A percentile compares a stretch with the other conserved stretches of the same genome.
Conservation (phyloP, 805 yeast genomes). For the Isabelozyma pseudorhagii region DNA sequence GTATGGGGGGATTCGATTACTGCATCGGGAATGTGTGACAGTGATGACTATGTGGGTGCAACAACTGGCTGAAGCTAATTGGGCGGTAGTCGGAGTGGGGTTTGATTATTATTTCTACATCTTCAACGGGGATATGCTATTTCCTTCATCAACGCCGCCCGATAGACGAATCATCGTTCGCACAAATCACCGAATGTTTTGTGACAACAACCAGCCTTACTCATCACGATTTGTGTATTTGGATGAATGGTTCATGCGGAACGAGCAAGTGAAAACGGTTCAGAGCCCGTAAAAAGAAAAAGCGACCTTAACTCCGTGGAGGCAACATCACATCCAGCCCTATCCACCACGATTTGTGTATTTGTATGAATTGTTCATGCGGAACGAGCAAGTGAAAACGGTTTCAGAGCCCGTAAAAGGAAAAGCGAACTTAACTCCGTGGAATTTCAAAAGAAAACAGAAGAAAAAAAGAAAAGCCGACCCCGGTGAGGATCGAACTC, state of each 20-base stretch:
- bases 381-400: background rate
- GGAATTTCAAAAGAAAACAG: background rate
- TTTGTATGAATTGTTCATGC: background rate
- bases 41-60: background rate
- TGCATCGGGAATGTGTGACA: background rate
- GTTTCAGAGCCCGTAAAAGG: background rate
- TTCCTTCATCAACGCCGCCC: background rate
- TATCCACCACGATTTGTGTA: background rate
- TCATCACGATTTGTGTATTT: background rate
- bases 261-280: background rate
- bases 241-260: background rate
- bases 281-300: background rate
- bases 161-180: background rate
- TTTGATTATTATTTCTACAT: too few species aligned
- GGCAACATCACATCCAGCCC: background rate
- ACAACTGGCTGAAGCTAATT: too few species aligned
- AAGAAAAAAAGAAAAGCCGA: background rate
- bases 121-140: too few species aligned
- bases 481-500: constrained; percentile 4
- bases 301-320: background rate
- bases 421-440: background rate
- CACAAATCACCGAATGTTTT: background rate
- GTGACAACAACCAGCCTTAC: background rate
- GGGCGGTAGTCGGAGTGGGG: too few species aligned
- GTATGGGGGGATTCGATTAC: background rate